These are phyloP conservation scores for Alternaria sp. DNA, from an alignment of 2,329 filamentous ascomycete species.

Conservation along the genomic window DNA sequence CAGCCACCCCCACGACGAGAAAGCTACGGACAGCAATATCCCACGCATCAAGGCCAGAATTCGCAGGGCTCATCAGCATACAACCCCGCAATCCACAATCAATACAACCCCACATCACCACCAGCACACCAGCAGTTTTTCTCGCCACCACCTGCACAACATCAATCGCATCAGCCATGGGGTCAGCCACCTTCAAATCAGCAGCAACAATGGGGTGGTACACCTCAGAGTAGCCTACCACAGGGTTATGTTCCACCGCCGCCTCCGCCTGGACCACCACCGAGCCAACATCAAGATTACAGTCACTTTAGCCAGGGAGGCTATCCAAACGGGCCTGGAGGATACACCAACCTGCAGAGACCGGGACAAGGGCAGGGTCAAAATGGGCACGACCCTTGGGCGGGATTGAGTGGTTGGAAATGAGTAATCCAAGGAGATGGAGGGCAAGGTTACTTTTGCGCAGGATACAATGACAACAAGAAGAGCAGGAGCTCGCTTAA, in stretches of 20 bases:
- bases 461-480: background rate
- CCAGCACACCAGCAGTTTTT: constrained; percentile 67
- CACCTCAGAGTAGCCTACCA: constrained; percentile 63
- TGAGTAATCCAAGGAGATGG: constrained; percentile 40
- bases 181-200: constrained; percentile 57
- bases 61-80: constrained; percentile 48
- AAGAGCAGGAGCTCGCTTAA: background rate
- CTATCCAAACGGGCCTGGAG: constrained; percentile 59
- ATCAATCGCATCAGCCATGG: constrained; percentile 63
- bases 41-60: constrained; percentile 30
- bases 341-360: constrained; percentile 43
- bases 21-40: constrained; percentile 41
- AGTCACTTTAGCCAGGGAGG: constrained; percentile 61
- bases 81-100: constrained; percentile 54
- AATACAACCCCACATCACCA: constrained; percentile 57
- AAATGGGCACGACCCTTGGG: constrained; percentile 68
- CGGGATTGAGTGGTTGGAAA: constrained; percentile 74
- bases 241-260: constrained; percentile 73
- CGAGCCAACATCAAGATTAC: constrained; percentile 61
- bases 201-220: constrained; percentile 62
- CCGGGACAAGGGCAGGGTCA: constrained; percentile 50
- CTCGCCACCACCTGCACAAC: constrained; percentile 56
- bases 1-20: constrained; percentile 45
- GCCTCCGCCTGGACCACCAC: constrained; percentile 70
- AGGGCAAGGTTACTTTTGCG: background rate